Conservation (phyloP, 2,329 filamentous ascomycete species). For the Ascosphaera aggregata region DNA sequence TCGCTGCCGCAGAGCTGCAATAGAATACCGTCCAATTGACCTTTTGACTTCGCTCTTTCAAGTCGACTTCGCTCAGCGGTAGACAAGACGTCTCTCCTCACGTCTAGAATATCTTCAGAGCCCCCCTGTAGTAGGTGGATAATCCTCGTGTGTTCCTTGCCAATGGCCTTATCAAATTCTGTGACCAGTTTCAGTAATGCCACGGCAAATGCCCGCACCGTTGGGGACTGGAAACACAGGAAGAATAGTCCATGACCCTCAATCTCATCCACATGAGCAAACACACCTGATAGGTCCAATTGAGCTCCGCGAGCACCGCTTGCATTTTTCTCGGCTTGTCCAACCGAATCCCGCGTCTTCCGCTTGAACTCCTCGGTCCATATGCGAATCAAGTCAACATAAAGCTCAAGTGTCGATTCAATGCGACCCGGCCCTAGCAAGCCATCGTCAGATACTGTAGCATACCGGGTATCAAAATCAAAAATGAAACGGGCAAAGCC, state of each 20-base stretch:
- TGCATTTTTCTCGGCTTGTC: conserved; percentile 38
- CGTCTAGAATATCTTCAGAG: conserved; percentile 67
- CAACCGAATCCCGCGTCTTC: conserved; percentile 51
- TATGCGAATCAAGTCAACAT: conserved; percentile 80
- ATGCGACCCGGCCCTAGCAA: conserved; percentile 90
- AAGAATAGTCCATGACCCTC: conserved; percentile 96
- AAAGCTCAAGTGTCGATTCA: conserved; percentile 75
- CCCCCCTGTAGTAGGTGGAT: conserved; percentile 86
- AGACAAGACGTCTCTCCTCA: conserved; percentile 77
- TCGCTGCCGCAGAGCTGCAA: conserved; percentile 93
- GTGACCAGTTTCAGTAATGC: conserved; percentile 79
- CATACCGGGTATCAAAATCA: conserved; percentile 92
- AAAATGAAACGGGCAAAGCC: conserved; percentile 96
- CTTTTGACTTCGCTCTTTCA: conserved; percentile 70
- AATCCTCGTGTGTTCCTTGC: conserved; percentile 56
- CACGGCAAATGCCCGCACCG: conserved; percentile 74
- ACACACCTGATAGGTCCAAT: conserved; percentile 66
- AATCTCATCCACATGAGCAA: conserved; percentile 87
- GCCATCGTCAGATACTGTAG: conserved; percentile 92
- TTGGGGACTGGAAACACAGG: conserved; percentile 78
- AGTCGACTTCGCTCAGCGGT: conserved; percentile 81
- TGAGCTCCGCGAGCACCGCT: conserved; percentile 51
- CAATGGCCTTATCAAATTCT: conserved; percentile 77
- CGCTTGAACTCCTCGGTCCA: conserved; percentile 95
- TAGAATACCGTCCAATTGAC: conserved; percentile 60